These are phyloP conservation scores for Gigaspora rosea DNA, from an alignment of 192 early-diverging fungal genomes.

Conservation along the genomic window DNA sequence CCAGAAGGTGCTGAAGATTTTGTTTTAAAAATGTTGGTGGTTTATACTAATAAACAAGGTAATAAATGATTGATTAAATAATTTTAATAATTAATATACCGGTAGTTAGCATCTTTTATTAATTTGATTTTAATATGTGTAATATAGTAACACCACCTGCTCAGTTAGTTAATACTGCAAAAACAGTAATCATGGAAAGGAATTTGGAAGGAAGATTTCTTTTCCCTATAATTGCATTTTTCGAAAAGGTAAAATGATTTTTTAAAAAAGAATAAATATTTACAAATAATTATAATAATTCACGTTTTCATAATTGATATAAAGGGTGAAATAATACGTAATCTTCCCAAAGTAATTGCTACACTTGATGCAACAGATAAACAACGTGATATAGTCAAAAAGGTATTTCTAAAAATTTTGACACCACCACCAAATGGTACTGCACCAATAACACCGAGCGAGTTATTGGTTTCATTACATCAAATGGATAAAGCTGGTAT, in stretches of 20 bases:
- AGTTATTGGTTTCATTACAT: conserved; percentile 72
- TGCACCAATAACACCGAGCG: conserved; percentile 56
- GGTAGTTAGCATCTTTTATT: neutral
- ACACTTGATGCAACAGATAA: conserved; percentile 66
- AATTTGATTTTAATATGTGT: neutral
- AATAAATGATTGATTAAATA: neutral
- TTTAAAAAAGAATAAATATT: conserved; percentile 1
- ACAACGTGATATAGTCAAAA: conserved; percentile 59
- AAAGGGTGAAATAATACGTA: conserved; percentile 56
- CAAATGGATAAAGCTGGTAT: conserved; percentile 62
- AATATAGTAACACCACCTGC: conserved; percentile 42
- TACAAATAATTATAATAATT: neutral
- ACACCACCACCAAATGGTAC: conserved; percentile 31
- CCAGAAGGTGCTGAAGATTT: conserved; percentile 73
- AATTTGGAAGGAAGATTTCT: conserved; percentile 69
- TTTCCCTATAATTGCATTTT: conserved; percentile 63
- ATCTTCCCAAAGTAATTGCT: conserved; percentile 63
- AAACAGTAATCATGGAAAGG: conserved; percentile 50
- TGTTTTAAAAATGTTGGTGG: conserved; percentile 59
- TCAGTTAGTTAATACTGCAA: conserved; percentile 59
- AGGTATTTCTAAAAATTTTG: conserved; percentile 62
- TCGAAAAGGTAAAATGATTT: conserved; percentile 56
- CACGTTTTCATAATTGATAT: neutral
- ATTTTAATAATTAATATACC: conserved; percentile 5
- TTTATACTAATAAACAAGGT: conserved; percentile 60